Base-by-base conservation (phyloP, 371 early-diverging fungal species). In the Cokeromyces recurvatus region DNA sequence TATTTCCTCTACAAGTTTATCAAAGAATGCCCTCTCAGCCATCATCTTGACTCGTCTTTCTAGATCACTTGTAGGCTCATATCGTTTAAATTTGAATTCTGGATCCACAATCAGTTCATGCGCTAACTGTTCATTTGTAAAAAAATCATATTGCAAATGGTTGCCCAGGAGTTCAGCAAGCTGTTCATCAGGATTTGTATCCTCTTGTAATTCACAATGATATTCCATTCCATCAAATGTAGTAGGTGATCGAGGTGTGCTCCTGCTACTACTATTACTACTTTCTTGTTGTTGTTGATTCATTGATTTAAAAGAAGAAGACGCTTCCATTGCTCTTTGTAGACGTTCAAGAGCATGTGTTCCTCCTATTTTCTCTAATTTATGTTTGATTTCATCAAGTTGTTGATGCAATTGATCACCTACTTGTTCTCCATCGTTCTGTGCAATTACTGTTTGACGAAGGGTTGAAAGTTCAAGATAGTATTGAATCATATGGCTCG, bases 91-190 rank as follows among this genome's bases (percentile, higher is more conserved):
- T 29, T 73, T 59, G 55, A 87, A 91, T 16, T 87, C 79, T 6
- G 89, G 91, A 55, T 89, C 78, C 62, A 89, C 50, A 41, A 87
- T 73, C 27, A 91, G 57, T 60, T 91, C 90, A 60, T 91, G 91
- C 0, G 88, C 88, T 38, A 91, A 58, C 57, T 82, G 71, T 23
- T 82, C 84, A 56, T 87, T 89, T 15, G 74, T 4, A 29, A 29
- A 11, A 8, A 5, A 5, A 11, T 29, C 29, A 42, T 8, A 44
- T 38, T 20, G 57, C 1, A 54, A 43, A 38, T 53, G 68, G 0
- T 60, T 53, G 17, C 46, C 46, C 14, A 72, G 37, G 17, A 72
- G 29, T 34, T 53, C 52, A 8, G 35, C 38, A 25, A 72, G 15
- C 34, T 72, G 63, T 21, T 66, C 60, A n/a, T n/a, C n/a, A 4